Evolutionary conservation across 306 rosid species (phyloP).

Genomic region (Citrullus mucosospermus): DNA sequence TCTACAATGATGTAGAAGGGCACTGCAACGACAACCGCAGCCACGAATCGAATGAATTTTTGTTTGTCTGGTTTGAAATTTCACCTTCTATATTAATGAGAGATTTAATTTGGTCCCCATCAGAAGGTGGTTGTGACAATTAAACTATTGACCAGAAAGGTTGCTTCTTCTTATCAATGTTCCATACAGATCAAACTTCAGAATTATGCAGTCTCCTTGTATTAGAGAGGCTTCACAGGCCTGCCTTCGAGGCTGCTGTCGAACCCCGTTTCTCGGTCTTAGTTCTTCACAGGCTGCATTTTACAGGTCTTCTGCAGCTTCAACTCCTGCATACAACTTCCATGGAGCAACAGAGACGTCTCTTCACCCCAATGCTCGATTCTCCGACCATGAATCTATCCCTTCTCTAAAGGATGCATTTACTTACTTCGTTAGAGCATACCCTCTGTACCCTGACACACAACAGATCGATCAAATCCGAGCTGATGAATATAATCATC

Average conservation of each 20-base stretch:
- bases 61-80: not conserved
- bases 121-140: not conserved
- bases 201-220: slow-evolving; percentile 34
- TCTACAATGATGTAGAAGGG: not conserved
- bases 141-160: not conserved
- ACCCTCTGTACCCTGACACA: slow-evolving; percentile 30
- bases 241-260: slow-evolving; percentile 54
- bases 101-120: not conserved
- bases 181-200: not conserved
- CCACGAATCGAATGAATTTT: not conserved
- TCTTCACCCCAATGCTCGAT: slow-evolving; percentile 39
- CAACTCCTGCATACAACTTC: slow-evolving; percentile 21
- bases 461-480: slow-evolving; percentile 39
- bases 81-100: not conserved
- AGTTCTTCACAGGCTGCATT: slow-evolving; percentile 12
- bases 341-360: slow-evolving; percentile 27
- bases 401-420: slow-evolving; percentile 49
- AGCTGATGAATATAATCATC: slow-evolving; percentile 48
- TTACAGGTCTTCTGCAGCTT: slow-evolving; percentile 9
- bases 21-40: not conserved
- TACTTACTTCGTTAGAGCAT: slow-evolving; percentile 36
- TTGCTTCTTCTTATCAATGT: not conserved
- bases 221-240: slow-evolving; percentile 29
- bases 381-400: slow-evolving; percentile 69
- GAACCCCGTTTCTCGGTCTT: slow-evolving; percentile 26